Evolutionary conservation across 768 basidiomycete genomes (phyloP).

Genomic region (Lepiota venenata): DNA sequence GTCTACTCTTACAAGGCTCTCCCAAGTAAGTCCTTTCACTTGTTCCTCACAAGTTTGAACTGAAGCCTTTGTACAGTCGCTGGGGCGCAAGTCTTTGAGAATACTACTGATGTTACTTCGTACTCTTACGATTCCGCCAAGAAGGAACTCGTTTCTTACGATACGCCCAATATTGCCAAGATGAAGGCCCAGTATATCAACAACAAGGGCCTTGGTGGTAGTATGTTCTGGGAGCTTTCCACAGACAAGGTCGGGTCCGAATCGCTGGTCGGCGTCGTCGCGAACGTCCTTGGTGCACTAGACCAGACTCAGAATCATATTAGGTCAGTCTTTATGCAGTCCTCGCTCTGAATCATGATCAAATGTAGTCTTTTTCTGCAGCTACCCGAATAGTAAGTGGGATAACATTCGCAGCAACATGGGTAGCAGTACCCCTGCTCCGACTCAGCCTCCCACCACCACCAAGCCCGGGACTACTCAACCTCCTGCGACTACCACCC

Average conservation of each 20-base stretch:
- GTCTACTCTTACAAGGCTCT: conserved; percentile 77
- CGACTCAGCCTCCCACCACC: conserved; percentile 21
- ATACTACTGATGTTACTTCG: conserved; percentile 65
- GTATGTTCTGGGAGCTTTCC: conserved; percentile 78
- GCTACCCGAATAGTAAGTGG: conserved; percentile 68
- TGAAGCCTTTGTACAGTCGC: conserved; percentile 28
- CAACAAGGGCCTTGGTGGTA: conserved; percentile 56
- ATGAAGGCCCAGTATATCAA: conserved; percentile 69
- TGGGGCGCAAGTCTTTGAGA: conserved; percentile 61
- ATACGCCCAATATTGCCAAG: conserved; percentile 63
- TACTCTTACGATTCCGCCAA: conserved; percentile 74
- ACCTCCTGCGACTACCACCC: conserved; percentile 19
- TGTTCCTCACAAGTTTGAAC: background rate
- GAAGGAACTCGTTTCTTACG: conserved; percentile 72
- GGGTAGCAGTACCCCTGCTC: conserved; percentile 25
- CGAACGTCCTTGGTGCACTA: conserved; percentile 43
- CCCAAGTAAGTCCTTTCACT: conserved; percentile 41
- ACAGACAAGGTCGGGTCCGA: conserved; percentile 55
- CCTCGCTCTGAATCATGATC: background rate
- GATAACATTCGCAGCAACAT: conserved; percentile 69
- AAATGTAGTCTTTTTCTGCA: conserved; percentile 19
- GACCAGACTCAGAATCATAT: conserved; percentile 68
- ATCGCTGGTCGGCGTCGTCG: conserved; percentile 56
- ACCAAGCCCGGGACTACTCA: conserved; percentile 18
- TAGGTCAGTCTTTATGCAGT: conserved; percentile 30